Percentiles rank a stretch among this genome's conserved stretches.
Evolutionary conservation across 192 early-diverging fungal species (phyloP).

Genomic region (Podila clonocystis): DNA sequence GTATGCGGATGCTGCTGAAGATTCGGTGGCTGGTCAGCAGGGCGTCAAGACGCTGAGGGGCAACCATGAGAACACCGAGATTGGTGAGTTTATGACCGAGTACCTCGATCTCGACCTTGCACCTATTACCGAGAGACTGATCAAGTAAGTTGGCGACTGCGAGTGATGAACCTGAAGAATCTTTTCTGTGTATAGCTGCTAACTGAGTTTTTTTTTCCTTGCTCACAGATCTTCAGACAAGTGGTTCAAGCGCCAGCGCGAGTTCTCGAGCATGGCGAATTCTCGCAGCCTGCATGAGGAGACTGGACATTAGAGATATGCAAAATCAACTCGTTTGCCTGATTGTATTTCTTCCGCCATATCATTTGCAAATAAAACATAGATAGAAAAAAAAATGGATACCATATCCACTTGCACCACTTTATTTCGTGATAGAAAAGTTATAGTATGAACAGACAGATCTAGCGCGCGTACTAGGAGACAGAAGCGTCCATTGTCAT

Average conservation of each 20-base stretch:
- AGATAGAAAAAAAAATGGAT: too few relatives aligned
- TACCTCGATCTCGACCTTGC: slow-evolving; percentile 65
- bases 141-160: slow-evolving; percentile 22
- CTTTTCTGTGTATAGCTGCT: not conserved
- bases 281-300: slow-evolving; percentile 15
- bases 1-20: slow-evolving; percentile 62
- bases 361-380: too few relatives aligned
- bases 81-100: slow-evolving; percentile 63
- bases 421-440: too few relatives aligned
- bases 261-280: not conserved
- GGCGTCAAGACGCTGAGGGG: slow-evolving; percentile 49
- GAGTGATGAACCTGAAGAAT: not conserved
- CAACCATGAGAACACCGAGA: slow-evolving; percentile 75
- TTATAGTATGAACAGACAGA: too few relatives aligned
- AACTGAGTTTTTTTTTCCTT: not conserved
- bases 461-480: too few relatives aligned
- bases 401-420: too few relatives aligned
- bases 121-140: slow-evolving; percentile 56
- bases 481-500: too few relatives aligned
- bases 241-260: slow-evolving; percentile 30
- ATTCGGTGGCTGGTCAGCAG: slow-evolving; percentile 28
- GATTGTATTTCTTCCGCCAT: too few relatives aligned
- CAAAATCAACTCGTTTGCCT: not conserved
- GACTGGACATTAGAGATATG: slow-evolving; percentile 24
- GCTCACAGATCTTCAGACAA: not conserved